These are phyloP conservation scores for Madurella fahalii DNA, from an alignment of 2,329 filamentous ascomycete species.

Conservation along the genomic window DNA sequence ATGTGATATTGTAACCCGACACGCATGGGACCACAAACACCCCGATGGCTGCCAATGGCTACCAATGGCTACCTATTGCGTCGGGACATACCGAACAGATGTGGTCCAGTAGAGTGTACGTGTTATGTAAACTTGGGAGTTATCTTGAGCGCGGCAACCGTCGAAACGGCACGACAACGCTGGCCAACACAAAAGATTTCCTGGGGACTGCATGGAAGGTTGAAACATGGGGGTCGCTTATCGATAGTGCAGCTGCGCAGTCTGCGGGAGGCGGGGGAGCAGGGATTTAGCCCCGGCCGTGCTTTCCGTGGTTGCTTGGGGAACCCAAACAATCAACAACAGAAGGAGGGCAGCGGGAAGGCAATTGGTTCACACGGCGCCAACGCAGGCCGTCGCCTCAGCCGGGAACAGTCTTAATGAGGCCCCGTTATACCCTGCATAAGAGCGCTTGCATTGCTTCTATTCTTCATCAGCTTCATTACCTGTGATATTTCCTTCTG, in stretches of 20 bases:
- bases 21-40: too few species aligned
- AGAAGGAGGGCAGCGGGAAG: slow-evolving; percentile 8
- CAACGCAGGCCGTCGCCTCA: slow-evolving; percentile 14
- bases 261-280: neutral
- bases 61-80: too few species aligned
- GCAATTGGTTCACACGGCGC: slow-evolving; percentile 23
- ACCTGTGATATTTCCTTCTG: slow-evolving; percentile 4
- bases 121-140: too few species aligned
- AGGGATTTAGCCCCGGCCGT: slow-evolving; percentile 14
- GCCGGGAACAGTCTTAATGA: slow-evolving; percentile 14
- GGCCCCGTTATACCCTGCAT: slow-evolving; percentile 21
- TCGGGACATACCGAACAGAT: too few species aligned
- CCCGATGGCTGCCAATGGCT: too few species aligned
- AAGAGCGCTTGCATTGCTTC: slow-evolving; percentile 8
- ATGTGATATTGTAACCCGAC: too few species aligned
- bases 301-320: slow-evolving; percentile 20
- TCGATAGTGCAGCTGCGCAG: slow-evolving; percentile 14
- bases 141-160: too few species aligned
- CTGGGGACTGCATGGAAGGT: too few species aligned
- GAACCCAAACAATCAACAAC: slow-evolving; percentile 25
- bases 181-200: too few species aligned
- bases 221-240: slow-evolving; percentile 6
- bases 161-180: too few species aligned
- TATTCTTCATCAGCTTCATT: neutral
- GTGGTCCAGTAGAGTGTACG: too few species aligned